A percentile compares a stretch with the other conserved stretches of the same genome.
These are phyloP conservation scores for Sporothrix pseudoabietina DNA, from an alignment of 2,329 filamentous ascomycete genomes.

Conservation along the genomic window DNA sequence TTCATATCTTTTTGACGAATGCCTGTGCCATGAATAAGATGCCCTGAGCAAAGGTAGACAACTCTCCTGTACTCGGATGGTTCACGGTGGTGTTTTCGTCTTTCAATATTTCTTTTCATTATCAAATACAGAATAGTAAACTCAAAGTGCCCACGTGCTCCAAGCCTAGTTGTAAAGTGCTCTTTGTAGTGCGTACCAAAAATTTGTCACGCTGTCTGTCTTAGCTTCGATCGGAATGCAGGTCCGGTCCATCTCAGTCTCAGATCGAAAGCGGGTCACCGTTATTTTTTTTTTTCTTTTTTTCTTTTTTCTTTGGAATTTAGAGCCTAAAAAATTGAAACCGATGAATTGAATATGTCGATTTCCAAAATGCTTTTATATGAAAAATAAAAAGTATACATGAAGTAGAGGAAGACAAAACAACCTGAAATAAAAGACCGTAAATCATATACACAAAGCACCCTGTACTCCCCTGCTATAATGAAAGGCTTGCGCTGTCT, in stretches of 20 bases:
- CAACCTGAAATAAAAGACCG: neutral
- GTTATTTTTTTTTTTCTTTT: neutral
- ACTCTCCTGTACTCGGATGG: too few species aligned
- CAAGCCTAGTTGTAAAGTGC: too few species aligned
- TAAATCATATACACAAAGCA: neutral
- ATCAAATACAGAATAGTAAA: neutral
- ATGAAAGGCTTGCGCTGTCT: neutral
- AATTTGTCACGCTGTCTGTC: neutral
- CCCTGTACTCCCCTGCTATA: too few species aligned
- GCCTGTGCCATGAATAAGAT: too few species aligned
- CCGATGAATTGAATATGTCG: neutral
- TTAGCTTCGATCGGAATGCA: neutral
- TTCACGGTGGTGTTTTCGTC: too few species aligned
- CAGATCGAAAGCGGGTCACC: neutral
- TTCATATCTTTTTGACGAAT: too few species aligned
- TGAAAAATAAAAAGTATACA: too few species aligned
- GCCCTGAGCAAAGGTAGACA: too few species aligned
- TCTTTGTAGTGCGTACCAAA: neutral
- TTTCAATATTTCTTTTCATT: too few species aligned
- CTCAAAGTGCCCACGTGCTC: too few species aligned
- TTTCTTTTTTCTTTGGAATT: too few species aligned
- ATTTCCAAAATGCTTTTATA: neutral
- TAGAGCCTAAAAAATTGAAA: neutral
- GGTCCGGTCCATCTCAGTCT: neutral
- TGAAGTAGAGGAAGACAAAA: neutral